Base-by-base conservation (phyloP, 23 red algal genomes). In the Gracilariopsis chorda region DNA sequence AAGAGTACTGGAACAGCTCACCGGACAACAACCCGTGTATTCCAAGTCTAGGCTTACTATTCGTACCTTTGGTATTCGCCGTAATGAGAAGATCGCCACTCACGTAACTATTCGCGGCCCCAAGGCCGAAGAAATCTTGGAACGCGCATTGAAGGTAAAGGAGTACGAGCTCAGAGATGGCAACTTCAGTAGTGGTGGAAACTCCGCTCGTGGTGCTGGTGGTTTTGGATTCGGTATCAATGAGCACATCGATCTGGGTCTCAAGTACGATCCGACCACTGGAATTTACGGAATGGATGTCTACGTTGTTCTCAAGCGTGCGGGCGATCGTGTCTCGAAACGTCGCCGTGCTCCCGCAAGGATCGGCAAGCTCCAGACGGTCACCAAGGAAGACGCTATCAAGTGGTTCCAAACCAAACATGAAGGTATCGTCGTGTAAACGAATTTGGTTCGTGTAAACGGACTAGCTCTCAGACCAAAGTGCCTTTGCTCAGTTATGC, bases 221-320 rank as follows among this genome's bases (percentile, higher is more conserved):
- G 86, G 82, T 51, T 98, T 98, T 53, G 96, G 96, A 27, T 98
- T 98, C 79, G 96, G 96, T 40, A 98, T 98, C 79, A 94, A 84
- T 24, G 96, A 98, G 56, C 96, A 98, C 60, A 98, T 98, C 77
- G 96, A 98, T 58, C 90, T 98, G 2, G 96, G 96, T 42, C 52
- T 98, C 19, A 98, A 98, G 80, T 98, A 98, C 73, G 96, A 98
- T 82, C 96, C 96, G 7, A 90, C 92, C 45, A 98, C 96, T 23
- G 96, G 96, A 49, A 98, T 98, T 45, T 98, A 95, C 81, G 96
- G 96, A 35, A 98, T 98, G 96, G 96, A 98, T 75, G 95, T 98
- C n/a, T 94, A 95, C 79, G 84, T 98, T 37, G 96, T 98, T 13
- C 83, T 98, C 46, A 94, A 93, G 82, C 92, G 96, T 25, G 91